Conservation (phyloP, 257 asterid genomes). For the Nemophila menziesii region DNA sequence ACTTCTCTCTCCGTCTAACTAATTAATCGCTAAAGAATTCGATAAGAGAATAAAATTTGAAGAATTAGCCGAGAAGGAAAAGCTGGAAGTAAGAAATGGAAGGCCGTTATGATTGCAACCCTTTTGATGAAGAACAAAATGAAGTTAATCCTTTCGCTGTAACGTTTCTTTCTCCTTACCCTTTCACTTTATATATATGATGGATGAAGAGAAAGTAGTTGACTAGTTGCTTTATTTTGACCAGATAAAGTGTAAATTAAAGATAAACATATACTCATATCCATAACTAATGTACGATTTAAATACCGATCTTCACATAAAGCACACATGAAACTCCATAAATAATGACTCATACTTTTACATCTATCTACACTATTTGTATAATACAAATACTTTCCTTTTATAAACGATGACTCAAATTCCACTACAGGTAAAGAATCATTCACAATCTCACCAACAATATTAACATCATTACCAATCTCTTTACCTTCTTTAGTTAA, state of each 20-base stretch:
- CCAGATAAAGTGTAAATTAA: slow-evolving; percentile 52
- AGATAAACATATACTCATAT: slow-evolving; percentile 59
- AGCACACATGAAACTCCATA: slow-evolving; percentile 79
- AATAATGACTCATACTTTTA: slow-evolving; percentile 65
- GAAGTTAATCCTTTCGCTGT: too few relatives aligned
- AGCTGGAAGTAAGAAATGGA: too few relatives aligned
- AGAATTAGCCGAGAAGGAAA: too few relatives aligned
- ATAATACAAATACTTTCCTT: slow-evolving; percentile 61
- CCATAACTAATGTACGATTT: slow-evolving; percentile 84
- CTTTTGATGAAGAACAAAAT: too few relatives aligned
- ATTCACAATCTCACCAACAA: slow-evolving; percentile 41
- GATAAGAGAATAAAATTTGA: too few relatives aligned
- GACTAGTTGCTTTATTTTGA: slow-evolving; percentile 63
- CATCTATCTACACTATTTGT: slow-evolving; percentile 79
- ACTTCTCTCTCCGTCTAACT: too few relatives aligned
- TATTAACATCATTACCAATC: slow-evolving; percentile 44
- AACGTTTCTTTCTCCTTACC: too few relatives aligned
- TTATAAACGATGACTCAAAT: slow-evolving; percentile 45
- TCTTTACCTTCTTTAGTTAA: slow-evolving; percentile 24
- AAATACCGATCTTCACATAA: slow-evolving; percentile 83
- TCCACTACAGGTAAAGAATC: slow-evolving; percentile 45
- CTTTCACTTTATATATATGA: too few relatives aligned
- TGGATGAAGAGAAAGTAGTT: too few relatives aligned
- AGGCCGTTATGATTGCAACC: too few relatives aligned
- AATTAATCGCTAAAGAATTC: too few relatives aligned